Conservation (phyloP, 2,329 filamentous ascomycete genomes). For the Clarireedia monteithiana region DNA sequence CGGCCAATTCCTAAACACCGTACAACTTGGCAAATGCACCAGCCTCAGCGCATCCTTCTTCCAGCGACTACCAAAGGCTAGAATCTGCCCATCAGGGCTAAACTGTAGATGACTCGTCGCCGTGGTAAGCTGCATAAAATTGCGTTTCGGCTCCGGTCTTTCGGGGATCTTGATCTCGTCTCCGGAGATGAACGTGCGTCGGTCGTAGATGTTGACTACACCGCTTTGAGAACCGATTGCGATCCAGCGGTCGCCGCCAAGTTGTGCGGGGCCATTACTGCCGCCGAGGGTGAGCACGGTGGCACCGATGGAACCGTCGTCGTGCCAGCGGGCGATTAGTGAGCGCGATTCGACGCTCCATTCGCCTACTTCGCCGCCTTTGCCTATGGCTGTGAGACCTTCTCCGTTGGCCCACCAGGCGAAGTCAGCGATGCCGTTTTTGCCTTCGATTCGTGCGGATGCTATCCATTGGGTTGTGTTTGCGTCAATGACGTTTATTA, state of each 20-base stretch:
- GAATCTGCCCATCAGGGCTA: conserved; percentile 79
- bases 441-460: conserved; percentile 72
- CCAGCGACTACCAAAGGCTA: conserved; percentile 78
- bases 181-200: conserved; percentile 37
- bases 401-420: conserved; percentile 84
- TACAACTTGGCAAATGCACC: conserved; percentile 85
- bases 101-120: conserved; percentile 74
- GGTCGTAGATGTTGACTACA: conserved; percentile 90
- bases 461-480: conserved; percentile 80
- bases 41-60: conserved; percentile 84
- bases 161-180: conserved; percentile 48
- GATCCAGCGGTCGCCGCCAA: conserved; percentile 83
- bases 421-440: conserved; percentile 81
- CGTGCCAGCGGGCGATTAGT: conserved; percentile 76
- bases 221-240: conserved; percentile 80
- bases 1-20: conserved; percentile 95
- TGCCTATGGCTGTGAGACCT: conserved; percentile 75
- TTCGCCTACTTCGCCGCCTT: conserved; percentile 84
- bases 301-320: conserved; percentile 81
- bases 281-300: conserved; percentile 78
- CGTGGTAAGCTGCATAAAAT: conserved; percentile 81
- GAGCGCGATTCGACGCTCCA: conserved; percentile 64
- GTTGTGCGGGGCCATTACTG: conserved; percentile 43
- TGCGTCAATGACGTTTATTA: conserved; percentile 77
- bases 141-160: conserved; percentile 62